Percentiles rank a stretch among this genome's conserved stretches.
Evolutionary conservation across 1,139 yeast genomes (phyloP).

Genomic region (Blastobotrys aristatus): DNA sequence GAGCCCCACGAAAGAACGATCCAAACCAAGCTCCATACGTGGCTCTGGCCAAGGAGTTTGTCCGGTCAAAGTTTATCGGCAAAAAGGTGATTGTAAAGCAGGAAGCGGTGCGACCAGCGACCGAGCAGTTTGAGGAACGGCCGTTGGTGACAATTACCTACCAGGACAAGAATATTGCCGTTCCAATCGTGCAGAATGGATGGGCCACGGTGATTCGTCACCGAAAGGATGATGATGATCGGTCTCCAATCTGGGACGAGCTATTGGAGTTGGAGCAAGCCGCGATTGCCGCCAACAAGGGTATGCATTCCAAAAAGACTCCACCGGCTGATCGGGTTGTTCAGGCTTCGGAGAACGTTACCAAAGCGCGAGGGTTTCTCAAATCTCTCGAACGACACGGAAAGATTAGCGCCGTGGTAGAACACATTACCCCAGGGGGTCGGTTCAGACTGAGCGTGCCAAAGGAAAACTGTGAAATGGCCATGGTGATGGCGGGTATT

Average conservation of each 20-base stretch:
- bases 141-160: conserved; percentile 55
- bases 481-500: conserved; percentile 73
- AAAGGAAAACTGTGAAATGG: conserved; percentile 63
- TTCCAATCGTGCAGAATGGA: conserved; percentile 57
- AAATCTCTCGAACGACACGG: conserved; percentile 65
- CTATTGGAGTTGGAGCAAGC: conserved; percentile 64
- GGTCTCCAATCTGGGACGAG: conserved; percentile 74
- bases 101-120: conserved; percentile 63
- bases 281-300: conserved; percentile 53
- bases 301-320: conserved; percentile 57
- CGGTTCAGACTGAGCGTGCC: conserved; percentile 66
- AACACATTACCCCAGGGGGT: conserved; percentile 61
- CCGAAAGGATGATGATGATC: conserved; percentile 59
- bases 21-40: conserved; percentile 54
- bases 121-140: conserved; percentile 59
- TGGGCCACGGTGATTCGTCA: conserved; percentile 76
- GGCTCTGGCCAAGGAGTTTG: conserved; percentile 65
- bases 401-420: conserved; percentile 63
- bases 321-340: conserved; percentile 59
- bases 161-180: conserved; percentile 57
- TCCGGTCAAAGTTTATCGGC: conserved; percentile 64
- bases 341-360: conserved; percentile 71
- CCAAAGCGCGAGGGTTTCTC: conserved; percentile 70
- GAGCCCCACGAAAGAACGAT: conserved; percentile 68
- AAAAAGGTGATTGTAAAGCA: conserved; percentile 55